These are phyloP conservation scores for Hymenoscyphus repandus DNA, from an alignment of 2,329 filamentous ascomycete species.

Conservation along the genomic window DNA sequence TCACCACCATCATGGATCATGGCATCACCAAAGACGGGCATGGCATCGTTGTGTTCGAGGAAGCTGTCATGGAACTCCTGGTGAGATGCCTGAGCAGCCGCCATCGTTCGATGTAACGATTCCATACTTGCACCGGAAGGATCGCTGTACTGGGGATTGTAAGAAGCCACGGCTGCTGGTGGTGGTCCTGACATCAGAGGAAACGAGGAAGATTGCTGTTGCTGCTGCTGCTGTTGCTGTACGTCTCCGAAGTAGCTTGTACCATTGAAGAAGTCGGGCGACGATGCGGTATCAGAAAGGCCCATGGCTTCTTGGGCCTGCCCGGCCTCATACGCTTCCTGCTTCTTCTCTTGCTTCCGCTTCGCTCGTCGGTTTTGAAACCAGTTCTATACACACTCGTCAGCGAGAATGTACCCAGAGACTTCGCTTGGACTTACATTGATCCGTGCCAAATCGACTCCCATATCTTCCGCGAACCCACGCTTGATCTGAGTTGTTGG, in stretches of 20 bases:
- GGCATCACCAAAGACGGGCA: constrained; percentile 13
- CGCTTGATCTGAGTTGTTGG: constrained; percentile 58
- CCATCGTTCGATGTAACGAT: constrained; percentile 27
- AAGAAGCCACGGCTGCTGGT: constrained; percentile 20
- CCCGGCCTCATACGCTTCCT: constrained; percentile 44
- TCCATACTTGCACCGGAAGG: constrained; percentile 24
- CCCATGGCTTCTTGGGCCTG: constrained; percentile 28
- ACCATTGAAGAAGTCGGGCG: constrained; percentile 23
- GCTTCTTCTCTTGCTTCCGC: constrained; percentile 51
- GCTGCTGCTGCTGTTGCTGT: constrained; percentile 10
- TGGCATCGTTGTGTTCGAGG: constrained; percentile 12
- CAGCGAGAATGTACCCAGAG: constrained; percentile 24
- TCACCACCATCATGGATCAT: constrained; percentile 14
- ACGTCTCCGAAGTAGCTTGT: constrained; percentile 18
- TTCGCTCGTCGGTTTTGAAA: constrained; percentile 60
- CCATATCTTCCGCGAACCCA: constrained; percentile 54
- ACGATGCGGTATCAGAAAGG: constrained; percentile 25
- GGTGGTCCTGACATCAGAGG: constrained; percentile 19
- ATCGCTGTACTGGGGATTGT: constrained; percentile 26
- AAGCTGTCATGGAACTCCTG: constrained; percentile 18
- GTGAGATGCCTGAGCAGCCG: constrained; percentile 17
- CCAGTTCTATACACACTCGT: constrained; percentile 53
- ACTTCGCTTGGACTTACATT: constrained; percentile 51
- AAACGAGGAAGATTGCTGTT: constrained; percentile 15
- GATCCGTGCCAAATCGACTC: constrained; percentile 58